phyloP scores from a whole-genome alignment of 495 filamentous ascomycete genomes.

The Podospora didyma region DNA sequence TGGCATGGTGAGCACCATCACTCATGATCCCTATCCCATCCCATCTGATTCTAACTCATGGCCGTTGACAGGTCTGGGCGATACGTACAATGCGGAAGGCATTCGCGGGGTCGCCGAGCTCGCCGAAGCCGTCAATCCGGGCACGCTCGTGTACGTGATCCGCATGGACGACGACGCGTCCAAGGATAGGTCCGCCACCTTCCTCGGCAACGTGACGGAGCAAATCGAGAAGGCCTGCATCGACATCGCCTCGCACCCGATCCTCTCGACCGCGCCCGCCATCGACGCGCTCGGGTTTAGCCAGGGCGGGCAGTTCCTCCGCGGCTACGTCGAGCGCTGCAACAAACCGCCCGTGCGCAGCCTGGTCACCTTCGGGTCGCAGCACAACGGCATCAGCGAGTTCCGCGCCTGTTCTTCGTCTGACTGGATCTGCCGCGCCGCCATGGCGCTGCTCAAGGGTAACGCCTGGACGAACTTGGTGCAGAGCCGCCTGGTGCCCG shows the following conservation, averaged over 20 bases:
- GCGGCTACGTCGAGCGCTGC: slow-evolving; percentile 89
- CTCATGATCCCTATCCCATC: not conserved
- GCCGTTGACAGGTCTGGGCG: slow-evolving; percentile 41
- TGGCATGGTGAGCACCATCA: slow-evolving; percentile 75
- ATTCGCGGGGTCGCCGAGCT: slow-evolving; percentile 62
- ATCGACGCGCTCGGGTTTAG: slow-evolving; percentile 93
- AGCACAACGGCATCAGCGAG: slow-evolving; percentile 87
- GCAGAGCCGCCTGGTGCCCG: slow-evolving; percentile 78
- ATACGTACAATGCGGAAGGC: slow-evolving; percentile 72
- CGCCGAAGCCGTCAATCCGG: slow-evolving; percentile 68
- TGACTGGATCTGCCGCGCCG: slow-evolving; percentile 79
- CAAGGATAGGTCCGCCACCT: slow-evolving; percentile 74
- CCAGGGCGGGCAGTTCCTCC: slow-evolving; percentile 93
- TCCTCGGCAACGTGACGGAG: slow-evolving; percentile 82
- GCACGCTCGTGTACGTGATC: slow-evolving; percentile 79
- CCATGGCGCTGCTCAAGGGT: slow-evolving; percentile 63
- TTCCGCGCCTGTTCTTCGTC: slow-evolving; percentile 61
- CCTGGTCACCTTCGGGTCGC: slow-evolving; percentile 87
- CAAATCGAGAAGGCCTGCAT: slow-evolving; percentile 78
- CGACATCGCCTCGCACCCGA: slow-evolving; percentile 70
- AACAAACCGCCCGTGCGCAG: slow-evolving; percentile 74
- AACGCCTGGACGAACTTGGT: slow-evolving; percentile 75
- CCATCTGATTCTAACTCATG: not conserved
- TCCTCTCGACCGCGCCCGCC: slow-evolving; percentile 73
- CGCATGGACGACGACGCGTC: slow-evolving; percentile 62